phyloP scores from a whole-genome alignment of 169 alveolate species.

The Cryptosporidium andersoni region DNA sequence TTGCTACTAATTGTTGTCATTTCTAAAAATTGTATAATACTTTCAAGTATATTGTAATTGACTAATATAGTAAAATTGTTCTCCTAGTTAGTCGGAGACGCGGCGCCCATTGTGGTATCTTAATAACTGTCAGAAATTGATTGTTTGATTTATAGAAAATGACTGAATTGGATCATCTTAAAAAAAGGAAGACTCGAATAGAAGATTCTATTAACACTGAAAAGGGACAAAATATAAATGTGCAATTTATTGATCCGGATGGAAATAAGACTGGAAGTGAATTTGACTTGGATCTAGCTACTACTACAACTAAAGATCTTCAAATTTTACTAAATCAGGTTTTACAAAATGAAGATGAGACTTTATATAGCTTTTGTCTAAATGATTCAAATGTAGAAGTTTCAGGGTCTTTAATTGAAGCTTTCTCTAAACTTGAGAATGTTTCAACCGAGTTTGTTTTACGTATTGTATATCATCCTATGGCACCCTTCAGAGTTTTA shows the following conservation, averaged over 20 bases:
- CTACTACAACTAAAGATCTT: slow-evolving; percentile 27
- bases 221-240: slow-evolving; percentile 47
- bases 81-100: not conserved
- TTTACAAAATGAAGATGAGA: slow-evolving; percentile 59
- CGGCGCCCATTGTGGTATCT: not conserved
- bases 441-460: slow-evolving; percentile 81
- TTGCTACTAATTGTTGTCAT: slow-evolving; percentile 25
- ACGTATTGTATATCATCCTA: slow-evolving; percentile 81
- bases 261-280: slow-evolving; percentile 63
- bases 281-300: slow-evolving; percentile 45
- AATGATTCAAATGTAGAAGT: slow-evolving; percentile 49
- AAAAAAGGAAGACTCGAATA: slow-evolving; percentile 14
- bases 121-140: not conserved
- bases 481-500: slow-evolving; percentile 84
- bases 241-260: slow-evolving; percentile 70
- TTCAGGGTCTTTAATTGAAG: slow-evolving; percentile 19
- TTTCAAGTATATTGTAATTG: not conserved
- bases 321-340: slow-evolving; percentile 36
- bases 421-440: slow-evolving; percentile 22
- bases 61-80: too few species aligned
- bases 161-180: slow-evolving; percentile 5
- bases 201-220: not conserved
- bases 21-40: not conserved
- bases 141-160: not conserved
- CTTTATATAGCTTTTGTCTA: slow-evolving; percentile 62